phyloP scores from a whole-genome alignment of 106 monocot species.

The Dactylorhiza incarnata region DNA sequence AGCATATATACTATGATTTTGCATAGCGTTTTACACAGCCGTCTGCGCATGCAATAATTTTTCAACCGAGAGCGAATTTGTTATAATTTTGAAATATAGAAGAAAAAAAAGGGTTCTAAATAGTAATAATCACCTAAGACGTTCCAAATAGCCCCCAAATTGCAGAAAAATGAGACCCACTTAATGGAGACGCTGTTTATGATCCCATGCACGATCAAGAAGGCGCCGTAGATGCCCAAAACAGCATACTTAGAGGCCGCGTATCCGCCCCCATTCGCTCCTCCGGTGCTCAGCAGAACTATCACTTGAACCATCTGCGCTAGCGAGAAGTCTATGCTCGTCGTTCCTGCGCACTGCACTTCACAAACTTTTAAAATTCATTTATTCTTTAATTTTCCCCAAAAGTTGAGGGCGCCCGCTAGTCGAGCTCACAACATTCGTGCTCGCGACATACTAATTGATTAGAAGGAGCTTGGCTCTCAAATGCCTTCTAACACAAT shows the following conservation, averaged over 20 bases:
- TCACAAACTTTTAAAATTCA: not conserved
- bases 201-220: conserved; percentile 24
- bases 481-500: no score
- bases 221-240: conserved; percentile 18
- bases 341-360: conserved; percentile 30
- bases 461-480: no score
- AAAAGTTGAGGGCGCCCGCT: no score
- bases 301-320: conserved; percentile 34
- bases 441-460: no score
- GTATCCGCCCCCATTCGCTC: conserved; percentile 28
- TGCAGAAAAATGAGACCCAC: conserved; percentile 24
- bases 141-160: conserved; percentile 26
- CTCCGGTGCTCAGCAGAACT: conserved; percentile 24
- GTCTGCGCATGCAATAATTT: no score
- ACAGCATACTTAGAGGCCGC: conserved; percentile 32
- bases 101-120: no score
- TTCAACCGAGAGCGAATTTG: no score
- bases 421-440: no score
- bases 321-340: conserved; percentile 23
- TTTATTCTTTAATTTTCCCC: no score
- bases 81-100: no score
- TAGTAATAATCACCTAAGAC: conserved; percentile 6
- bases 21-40: no score
- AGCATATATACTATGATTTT: no score
- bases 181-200: conserved; percentile 24